Conservation (phyloP, 768 basidiomycete genomes). For the Boletales sp. region DNA sequence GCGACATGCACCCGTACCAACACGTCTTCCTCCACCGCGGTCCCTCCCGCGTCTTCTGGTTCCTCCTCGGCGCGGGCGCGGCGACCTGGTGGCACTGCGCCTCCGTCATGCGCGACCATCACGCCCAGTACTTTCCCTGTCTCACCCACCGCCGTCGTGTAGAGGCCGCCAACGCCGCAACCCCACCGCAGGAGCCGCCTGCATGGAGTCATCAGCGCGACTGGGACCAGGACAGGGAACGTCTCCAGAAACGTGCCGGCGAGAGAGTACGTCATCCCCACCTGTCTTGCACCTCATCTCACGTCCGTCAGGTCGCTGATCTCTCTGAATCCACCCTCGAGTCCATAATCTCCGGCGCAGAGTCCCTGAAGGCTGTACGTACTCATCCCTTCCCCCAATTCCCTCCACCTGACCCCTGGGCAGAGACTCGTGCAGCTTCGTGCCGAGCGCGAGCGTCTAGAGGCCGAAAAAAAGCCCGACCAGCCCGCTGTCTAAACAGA, state of each 20-base stretch:
- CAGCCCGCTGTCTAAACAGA: conserved; percentile 25
- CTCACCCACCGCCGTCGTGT: conserved; percentile 15
- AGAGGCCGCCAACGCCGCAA: too few relatives aligned
- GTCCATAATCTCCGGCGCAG: conserved; percentile 51
- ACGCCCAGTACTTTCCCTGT: conserved; percentile 29
- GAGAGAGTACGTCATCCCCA: conserved; percentile 9
- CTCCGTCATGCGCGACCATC: conserved; percentile 42
- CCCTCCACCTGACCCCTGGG: background rate
- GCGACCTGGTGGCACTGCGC: conserved; percentile 38
- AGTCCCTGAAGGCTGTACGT: conserved; percentile 59
- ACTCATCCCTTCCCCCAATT: background rate
- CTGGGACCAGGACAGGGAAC: conserved; percentile 45
- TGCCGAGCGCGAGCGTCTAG: conserved; percentile 35
- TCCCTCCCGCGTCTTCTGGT: conserved; percentile 68
- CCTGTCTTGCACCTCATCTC: background rate
- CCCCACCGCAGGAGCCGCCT: too few relatives aligned
- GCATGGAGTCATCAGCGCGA: too few relatives aligned
- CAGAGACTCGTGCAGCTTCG: conserved; percentile 34
- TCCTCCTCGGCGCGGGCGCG: conserved; percentile 53
- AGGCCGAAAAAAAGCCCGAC: conserved; percentile 41
- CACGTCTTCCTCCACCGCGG: conserved; percentile 29
- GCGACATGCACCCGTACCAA: conserved; percentile 20
- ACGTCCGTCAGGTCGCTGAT: conserved; percentile 43
- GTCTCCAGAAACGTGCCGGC: conserved; percentile 47
- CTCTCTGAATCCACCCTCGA: conserved; percentile 69